Evolutionary conservation across 768 basidiomycete species (phyloP).

Genomic region (Rhizopogon sp.): DNA sequence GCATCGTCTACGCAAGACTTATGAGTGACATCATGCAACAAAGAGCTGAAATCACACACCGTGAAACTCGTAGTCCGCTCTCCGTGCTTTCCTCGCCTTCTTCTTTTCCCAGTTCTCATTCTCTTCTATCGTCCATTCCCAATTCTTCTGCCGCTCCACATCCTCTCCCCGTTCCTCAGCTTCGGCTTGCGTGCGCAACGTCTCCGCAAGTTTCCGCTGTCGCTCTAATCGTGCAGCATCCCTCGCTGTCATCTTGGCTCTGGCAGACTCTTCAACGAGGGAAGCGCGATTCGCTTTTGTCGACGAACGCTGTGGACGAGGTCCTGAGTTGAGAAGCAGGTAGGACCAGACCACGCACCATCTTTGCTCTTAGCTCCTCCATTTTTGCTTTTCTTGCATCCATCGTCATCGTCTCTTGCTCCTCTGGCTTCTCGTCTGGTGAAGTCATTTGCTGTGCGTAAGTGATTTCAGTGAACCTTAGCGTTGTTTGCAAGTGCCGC

Average conservation of each 20-base stretch:
- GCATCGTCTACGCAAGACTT: conserved; percentile 62
- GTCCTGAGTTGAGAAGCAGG: neutral
- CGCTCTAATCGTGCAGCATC: conserved; percentile 83
- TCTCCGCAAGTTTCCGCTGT: conserved; percentile 88
- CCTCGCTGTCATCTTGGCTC: conserved; percentile 67
- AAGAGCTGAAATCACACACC: conserved; percentile 44
- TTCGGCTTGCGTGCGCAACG: conserved; percentile 75
- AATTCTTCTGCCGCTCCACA: conserved; percentile 84
- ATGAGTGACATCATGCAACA: neutral
- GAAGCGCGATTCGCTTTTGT: conserved; percentile 81
- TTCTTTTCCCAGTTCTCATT: conserved; percentile 97
- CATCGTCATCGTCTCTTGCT: conserved; percentile 38
- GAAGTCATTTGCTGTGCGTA: conserved; percentile 6
- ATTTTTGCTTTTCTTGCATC: conserved; percentile 76
- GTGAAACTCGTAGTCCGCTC: conserved; percentile 89
- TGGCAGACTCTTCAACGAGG: conserved; percentile 80
- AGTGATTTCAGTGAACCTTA: conserved; percentile 7
- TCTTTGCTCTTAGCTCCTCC: conserved; percentile 68
- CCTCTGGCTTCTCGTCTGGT: conserved; percentile 6
- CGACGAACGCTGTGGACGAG: conserved; percentile 56
- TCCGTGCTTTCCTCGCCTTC: conserved; percentile 69
- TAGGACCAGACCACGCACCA: conserved; percentile 41
- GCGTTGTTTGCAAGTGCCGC: neutral
- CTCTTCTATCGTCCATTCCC: conserved; percentile 94
- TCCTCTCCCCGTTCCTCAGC: conserved; percentile 93